Evolutionary conservation across 202 grass and related monocot genomes (phyloP).

Genomic region (Elaeis oleifera): DNA sequence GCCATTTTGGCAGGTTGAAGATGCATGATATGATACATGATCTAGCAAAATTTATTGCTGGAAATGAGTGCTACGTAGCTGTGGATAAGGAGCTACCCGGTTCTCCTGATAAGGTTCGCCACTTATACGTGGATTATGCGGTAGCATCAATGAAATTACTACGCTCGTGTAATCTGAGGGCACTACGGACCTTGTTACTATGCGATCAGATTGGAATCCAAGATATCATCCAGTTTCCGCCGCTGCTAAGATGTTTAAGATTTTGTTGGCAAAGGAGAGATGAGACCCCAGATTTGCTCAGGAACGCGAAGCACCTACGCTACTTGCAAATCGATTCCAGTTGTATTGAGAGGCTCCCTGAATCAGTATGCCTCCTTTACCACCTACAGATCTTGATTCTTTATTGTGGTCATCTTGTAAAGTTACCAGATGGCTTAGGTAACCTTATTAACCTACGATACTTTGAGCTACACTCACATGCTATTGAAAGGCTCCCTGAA

Average conservation of each 20-base stretch:
- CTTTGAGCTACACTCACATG: too few relatives aligned
- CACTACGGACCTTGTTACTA: too few relatives aligned
- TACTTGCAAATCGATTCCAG: background rate
- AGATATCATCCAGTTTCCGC: background rate
- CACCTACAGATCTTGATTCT: background rate
- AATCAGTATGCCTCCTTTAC: background rate
- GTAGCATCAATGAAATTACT: too few relatives aligned
- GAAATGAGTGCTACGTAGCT: background rate
- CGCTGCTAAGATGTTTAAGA: background rate
- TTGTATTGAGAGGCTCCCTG: background rate
- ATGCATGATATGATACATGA: constrained; percentile 45
- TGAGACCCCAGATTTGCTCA: background rate
- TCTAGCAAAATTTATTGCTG: constrained; percentile 20
- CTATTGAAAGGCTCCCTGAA: too few relatives aligned
- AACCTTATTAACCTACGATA: too few relatives aligned
- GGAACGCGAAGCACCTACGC: too few relatives aligned
- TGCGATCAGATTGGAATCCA: background rate
- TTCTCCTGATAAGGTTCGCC: background rate
- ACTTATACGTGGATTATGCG: background rate
- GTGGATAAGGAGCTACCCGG: too few relatives aligned
- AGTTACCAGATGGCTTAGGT: too few relatives aligned
- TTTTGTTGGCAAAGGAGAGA: background rate
- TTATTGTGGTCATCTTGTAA: too few relatives aligned
- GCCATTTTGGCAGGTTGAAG: background rate
- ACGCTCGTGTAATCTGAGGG: background rate